Evolutionary conservation across 257 asterid genomes (phyloP), one percentile per base, ranked within the genome.

Genomic region (Catharanthus roseus): DNA sequence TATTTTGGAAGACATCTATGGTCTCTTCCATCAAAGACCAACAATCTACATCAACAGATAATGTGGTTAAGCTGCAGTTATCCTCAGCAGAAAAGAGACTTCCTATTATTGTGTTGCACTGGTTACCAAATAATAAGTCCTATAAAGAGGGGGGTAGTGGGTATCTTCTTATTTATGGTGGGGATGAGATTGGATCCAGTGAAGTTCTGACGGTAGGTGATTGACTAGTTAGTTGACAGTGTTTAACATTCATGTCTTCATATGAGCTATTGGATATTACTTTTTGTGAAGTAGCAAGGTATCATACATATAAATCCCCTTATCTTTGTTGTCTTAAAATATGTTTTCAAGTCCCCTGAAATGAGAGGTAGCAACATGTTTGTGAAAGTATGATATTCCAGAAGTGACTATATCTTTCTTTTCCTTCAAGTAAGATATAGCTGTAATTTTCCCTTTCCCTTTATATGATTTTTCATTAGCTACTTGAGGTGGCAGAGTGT

Each of bases 121-220:
- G 96, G 95, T 75, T 84, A 83, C 84, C 85, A 75, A 83, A 69
- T 58, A 71, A 77, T 73, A 90, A 86, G 79, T 80, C 92, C 76
- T 78, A 71, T 49, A 81, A 82, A 79, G 87, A 76, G 54, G 83
- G 57, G 54, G 83, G 57, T 10, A 87, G 85, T 47, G 92, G 96
- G 42, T 90, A 83, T 73, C 91, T 92, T 76, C 82, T 92, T 81
- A 78, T 92, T 47, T 92, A 92, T 77, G 98, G 98, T 70, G 98
- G 96, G 74, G 96, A 90, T 74, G 98, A 86, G 82, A 87, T 90
- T 76, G 96, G 96, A 68, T 82, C 88, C 36, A 91, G 88, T 67
- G 98, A 92, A 86, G 95, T 82, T 83, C 74, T 90, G 65, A 90
- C 96, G 84, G 98, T 92, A 73, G 50, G 91, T 84, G 77, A 67